Percentiles rank a stretch among this genome's conserved stretches.
phyloP scores from a whole-genome alignment of 2,329 filamentous ascomycete genomes.

The Ophiostoma ips region DNA sequence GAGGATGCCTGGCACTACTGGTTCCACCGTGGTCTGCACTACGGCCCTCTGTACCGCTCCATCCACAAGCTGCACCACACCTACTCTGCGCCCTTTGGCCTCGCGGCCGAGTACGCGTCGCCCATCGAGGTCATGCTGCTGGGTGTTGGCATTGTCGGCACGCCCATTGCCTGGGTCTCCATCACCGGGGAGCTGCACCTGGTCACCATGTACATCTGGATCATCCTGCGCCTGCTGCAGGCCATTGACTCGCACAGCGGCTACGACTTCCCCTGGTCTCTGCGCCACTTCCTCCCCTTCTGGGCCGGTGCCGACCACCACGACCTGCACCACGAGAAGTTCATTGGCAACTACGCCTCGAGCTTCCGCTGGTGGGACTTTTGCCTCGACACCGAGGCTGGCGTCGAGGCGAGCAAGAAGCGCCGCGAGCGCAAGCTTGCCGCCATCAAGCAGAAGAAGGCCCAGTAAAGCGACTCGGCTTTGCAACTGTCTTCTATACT shows the following conservation, averaged over 20 bases:
- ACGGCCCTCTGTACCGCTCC: slow-evolving; percentile 85
- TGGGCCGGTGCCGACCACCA: slow-evolving; percentile 97
- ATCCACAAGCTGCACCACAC: slow-evolving; percentile 99
- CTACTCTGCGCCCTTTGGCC: slow-evolving; percentile 91
- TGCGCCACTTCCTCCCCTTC: slow-evolving; percentile 85
- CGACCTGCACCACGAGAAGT: slow-evolving; percentile 94
- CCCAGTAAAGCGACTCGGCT: slow-evolving; percentile 32
- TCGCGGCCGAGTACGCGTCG: slow-evolving; percentile 94
- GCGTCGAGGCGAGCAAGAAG: slow-evolving; percentile 70
- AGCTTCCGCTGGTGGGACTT: slow-evolving; percentile 99
- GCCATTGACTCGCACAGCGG: slow-evolving; percentile 95
- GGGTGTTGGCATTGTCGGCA: slow-evolving; percentile 70
- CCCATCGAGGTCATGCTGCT: slow-evolving; percentile 95
- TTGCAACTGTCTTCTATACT: too few species aligned
- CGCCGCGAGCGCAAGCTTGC: slow-evolving; percentile 66
- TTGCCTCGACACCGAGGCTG: slow-evolving; percentile 82
- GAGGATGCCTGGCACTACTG: slow-evolving; percentile 99
- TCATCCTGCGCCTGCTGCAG: slow-evolving; percentile 83
- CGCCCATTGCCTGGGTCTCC: slow-evolving; percentile 70
- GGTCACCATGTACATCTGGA: slow-evolving; percentile 96
- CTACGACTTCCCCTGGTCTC: slow-evolving; percentile 95
- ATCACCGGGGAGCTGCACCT: slow-evolving; percentile 83
- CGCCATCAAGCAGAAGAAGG: slow-evolving; percentile 53
- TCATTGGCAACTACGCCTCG: slow-evolving; percentile 95
- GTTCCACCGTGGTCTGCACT: slow-evolving; percentile 84